Evolutionary conservation across 306 rosid genomes (phyloP).

Genomic region (Lithocarpus polystachyus): DNA sequence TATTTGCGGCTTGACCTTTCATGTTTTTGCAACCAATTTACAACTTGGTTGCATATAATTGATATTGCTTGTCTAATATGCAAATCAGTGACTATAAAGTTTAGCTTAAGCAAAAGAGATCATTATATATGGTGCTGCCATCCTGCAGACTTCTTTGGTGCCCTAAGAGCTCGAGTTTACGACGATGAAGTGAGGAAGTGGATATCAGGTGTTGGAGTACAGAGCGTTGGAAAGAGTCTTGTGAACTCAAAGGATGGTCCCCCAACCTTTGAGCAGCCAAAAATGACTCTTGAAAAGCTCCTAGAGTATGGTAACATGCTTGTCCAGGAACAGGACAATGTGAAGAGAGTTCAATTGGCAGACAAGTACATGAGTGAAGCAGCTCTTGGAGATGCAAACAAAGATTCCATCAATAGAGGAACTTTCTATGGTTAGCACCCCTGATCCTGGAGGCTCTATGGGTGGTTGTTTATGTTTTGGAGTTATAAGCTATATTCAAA

Average conservation of each 20-base stretch:
- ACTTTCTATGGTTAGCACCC: slow-evolving; percentile 35
- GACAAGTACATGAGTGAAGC: slow-evolving; percentile 45
- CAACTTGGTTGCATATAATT: no score
- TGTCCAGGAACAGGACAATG: slow-evolving; percentile 50
- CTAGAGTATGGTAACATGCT: slow-evolving; percentile 50
- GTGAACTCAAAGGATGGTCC: slow-evolving; percentile 56
- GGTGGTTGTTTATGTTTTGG: not conserved
- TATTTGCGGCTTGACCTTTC: no score
- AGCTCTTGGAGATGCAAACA: slow-evolving; percentile 52
- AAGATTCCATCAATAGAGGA: slow-evolving; percentile 32
- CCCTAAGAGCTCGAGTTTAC: slow-evolving; percentile 50
- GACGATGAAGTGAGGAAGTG: slow-evolving; percentile 62
- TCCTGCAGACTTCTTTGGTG: slow-evolving; percentile 53
- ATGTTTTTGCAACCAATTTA: no score
- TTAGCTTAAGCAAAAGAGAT: no score
- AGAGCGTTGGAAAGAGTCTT: slow-evolving; percentile 45
- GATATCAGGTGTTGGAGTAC: slow-evolving; percentile 42
- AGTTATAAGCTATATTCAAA: not conserved
- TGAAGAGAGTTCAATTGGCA: slow-evolving; percentile 51
- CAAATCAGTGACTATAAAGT: no score
- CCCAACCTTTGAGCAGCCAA: slow-evolving; percentile 54
- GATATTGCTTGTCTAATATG: no score
- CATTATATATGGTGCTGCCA: not conserved
- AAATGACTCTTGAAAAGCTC: slow-evolving; percentile 53
- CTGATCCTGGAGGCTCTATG: not conserved